A percentile compares a stretch with the other conserved stretches of the same genome.
phyloP scores from a whole-genome alignment of 805 yeast species.

The Kluyveromyces siamensis region DNA sequence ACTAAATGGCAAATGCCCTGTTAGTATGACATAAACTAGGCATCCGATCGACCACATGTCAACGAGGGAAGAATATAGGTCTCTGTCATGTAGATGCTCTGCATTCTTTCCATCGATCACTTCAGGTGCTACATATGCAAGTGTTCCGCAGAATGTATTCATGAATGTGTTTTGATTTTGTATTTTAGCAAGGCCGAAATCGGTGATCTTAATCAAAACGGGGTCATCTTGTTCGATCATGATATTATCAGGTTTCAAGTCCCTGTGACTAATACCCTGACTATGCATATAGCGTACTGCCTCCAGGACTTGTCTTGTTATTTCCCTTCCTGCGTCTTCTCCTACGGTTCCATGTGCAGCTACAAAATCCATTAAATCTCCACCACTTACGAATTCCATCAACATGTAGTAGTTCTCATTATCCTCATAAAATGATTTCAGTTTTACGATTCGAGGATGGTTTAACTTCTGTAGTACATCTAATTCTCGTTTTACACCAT shows the following conservation, averaged over 20 bases:
- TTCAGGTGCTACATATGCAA: constrained; percentile 97
- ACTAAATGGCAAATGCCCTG: constrained; percentile 91
- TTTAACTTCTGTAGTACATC: constrained; percentile 67
- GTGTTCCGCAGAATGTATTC: constrained; percentile 96
- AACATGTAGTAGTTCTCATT: constrained; percentile 71
- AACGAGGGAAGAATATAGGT: constrained; percentile 69
- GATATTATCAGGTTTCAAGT: constrained; percentile 92
- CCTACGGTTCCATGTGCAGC: constrained; percentile 88
- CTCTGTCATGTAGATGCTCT: constrained; percentile 14
- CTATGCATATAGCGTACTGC: constrained; percentile 85
- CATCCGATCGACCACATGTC: constrained; percentile 99
- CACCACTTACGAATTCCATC: constrained; percentile 95
- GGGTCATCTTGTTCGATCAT: constrained; percentile 87
- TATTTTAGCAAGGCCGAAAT: constrained; percentile 91
- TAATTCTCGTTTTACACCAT: constrained; percentile 80
- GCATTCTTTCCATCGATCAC: constrained; percentile 41
- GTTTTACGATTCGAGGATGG: constrained; percentile 77
- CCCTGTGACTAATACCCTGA: constrained; percentile 91
- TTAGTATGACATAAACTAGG: constrained; percentile 78
- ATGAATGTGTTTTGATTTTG: constrained; percentile 75
- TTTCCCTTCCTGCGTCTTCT: constrained; percentile 83
- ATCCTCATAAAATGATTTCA: constrained; percentile 83
- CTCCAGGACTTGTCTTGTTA: constrained; percentile 71
- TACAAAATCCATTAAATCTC: constrained; percentile 95
- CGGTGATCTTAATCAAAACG: constrained; percentile 84